A percentile compares a stretch with the other conserved stretches of the same genome.
Conservation (phyloP, 1,284 basidiomycete genomes). For the Rhodotorula mucilaginosa region DNA sequence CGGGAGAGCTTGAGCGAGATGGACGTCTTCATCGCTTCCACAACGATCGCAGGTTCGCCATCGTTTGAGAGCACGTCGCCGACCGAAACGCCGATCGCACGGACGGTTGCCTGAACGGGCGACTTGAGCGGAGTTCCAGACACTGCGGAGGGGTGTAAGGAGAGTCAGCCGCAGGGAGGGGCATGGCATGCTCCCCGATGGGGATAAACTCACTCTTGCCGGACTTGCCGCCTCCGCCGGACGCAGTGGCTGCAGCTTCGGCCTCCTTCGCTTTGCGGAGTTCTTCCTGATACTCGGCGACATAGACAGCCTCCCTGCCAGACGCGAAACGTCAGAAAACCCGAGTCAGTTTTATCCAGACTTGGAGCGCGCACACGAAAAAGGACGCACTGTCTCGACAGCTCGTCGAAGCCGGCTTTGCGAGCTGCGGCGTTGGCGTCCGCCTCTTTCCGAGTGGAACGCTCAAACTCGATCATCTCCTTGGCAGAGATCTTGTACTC, state of each 20-base stretch:
- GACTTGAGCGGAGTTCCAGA: conserved; percentile 29
- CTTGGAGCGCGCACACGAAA: background rate
- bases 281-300: conserved; percentile 18
- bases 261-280: conserved; percentile 14
- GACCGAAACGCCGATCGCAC: conserved; percentile 17
- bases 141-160: background rate
- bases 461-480: conserved; percentile 23
- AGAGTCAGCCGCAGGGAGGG: background rate
- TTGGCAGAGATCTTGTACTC: conserved; percentile 19
- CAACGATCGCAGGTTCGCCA: conserved; percentile 51
- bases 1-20: conserved; percentile 51
- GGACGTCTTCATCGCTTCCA: conserved; percentile 60
- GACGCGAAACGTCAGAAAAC: background rate
- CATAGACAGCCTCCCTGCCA: conserved; percentile 16
- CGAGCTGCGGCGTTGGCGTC: background rate
- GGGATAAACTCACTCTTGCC: background rate
- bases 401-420: conserved; percentile 15
- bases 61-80: conserved; percentile 23
- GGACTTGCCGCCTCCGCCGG: conserved; percentile 9
- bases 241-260: conserved; percentile 1
- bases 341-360: background rate
- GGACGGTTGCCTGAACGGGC: conserved; percentile 22
- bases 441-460: conserved; percentile 7
- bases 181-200: no score
- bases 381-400: conserved; percentile 16